phyloP scores from a whole-genome alignment of 208 protist genomes.

The Acanthamoeba sp. region DNA sequence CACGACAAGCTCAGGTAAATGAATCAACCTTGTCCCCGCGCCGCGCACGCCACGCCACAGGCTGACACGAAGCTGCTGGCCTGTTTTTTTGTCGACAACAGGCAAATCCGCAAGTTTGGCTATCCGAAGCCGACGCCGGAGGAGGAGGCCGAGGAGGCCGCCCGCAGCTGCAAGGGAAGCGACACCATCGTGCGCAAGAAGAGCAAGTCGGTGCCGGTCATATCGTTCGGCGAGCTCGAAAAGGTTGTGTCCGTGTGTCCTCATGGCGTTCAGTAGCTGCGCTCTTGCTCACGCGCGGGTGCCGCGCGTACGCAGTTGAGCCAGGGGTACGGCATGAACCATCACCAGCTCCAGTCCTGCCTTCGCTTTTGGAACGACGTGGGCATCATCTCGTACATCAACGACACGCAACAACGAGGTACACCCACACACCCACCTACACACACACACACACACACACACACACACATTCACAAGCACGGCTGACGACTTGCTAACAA shows the following conservation, averaged over 20 bases:
- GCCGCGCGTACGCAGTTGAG: neutral
- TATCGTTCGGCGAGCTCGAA: neutral
- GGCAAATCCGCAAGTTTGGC: conserved; percentile 18
- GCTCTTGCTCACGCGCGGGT: too few species aligned
- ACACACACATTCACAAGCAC: too few species aligned
- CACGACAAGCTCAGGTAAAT: neutral
- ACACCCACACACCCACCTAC: neutral
- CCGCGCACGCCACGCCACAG: too few species aligned
- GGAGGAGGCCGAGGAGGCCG: neutral
- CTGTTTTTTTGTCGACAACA: neutral
- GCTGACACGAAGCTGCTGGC: too few species aligned
- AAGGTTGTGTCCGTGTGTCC: too few species aligned
- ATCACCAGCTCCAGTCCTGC: conserved; percentile 1
- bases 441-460: too few species aligned
- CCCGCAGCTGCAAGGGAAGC: neutral
- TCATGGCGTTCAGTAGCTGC: too few species aligned
- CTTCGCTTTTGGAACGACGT: neutral
- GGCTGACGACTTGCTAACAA: too few species aligned
- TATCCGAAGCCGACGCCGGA: neutral
- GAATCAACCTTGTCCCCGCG: too few species aligned
- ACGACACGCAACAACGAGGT: neutral
- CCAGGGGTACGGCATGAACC: neutral
- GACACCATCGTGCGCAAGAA: neutral
- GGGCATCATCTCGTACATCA: conserved; percentile 28
- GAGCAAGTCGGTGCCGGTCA: neutral